phyloP scores from a whole-genome alignment of 2,329 filamentous ascomycete genomes.

The Phoma herbarum region DNA sequence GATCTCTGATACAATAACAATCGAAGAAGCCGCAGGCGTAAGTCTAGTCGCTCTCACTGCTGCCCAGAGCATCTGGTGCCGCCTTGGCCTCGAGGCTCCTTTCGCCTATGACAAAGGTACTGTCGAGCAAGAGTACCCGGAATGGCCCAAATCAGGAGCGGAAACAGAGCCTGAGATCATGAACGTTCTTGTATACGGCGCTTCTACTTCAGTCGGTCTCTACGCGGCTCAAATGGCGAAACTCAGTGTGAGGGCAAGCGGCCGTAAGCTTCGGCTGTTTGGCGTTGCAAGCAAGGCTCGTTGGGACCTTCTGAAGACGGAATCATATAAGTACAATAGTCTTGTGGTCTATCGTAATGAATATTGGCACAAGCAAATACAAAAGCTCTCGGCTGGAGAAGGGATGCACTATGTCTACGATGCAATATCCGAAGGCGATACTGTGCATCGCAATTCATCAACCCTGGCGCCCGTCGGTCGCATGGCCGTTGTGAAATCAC shows the following conservation, averaged over 20 bases:
- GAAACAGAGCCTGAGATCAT: neutral
- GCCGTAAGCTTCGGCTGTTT: conserved; percentile 33
- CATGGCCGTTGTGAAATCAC: conserved; percentile 43
- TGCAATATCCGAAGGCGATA: conserved; percentile 53
- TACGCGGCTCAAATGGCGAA: conserved; percentile 46
- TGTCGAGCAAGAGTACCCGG: conserved; percentile 23
- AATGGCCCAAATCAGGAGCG: conserved; percentile 8
- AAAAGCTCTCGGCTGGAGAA: conserved; percentile 25
- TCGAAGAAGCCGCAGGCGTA: conserved; percentile 53
- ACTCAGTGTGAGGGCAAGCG: conserved; percentile 26
- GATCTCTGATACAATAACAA: conserved; percentile 43
- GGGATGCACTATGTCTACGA: conserved; percentile 53
- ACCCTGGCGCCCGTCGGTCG: conserved; percentile 40
- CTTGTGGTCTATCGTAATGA: conserved; percentile 53
- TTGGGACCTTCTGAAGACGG: conserved; percentile 37
- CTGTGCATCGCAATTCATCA: conserved; percentile 44
- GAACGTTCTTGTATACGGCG: conserved; percentile 45
- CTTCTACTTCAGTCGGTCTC: conserved; percentile 48
- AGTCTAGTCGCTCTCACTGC: conserved; percentile 57
- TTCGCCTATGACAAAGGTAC: conserved; percentile 39
- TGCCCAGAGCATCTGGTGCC: conserved; percentile 53
- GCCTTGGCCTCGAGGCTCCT: conserved; percentile 49
- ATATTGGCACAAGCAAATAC: conserved; percentile 47
- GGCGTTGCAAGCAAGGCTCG: conserved; percentile 38
- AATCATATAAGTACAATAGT: conserved; percentile 51